Evolutionary conservation across 2,329 filamentous ascomycete genomes (phyloP), one percentile per base, ranked within the genome.

Genomic region (Calonectria pteridis): DNA sequence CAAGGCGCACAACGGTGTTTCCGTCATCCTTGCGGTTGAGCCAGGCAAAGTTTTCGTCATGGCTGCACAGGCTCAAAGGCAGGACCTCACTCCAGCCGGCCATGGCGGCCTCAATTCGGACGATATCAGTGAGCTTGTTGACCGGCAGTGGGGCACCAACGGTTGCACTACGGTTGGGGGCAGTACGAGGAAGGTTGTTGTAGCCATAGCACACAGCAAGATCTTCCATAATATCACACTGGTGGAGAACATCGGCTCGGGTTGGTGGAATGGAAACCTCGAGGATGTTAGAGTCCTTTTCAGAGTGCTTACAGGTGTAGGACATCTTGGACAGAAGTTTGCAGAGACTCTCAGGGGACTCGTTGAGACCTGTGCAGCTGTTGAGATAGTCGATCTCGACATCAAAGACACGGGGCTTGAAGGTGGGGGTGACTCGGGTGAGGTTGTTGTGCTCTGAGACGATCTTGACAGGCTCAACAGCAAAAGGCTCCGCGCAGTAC

Each of bases 161-260:
- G 7, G 95, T 97, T 69, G 93, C 94, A 29, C 94, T 94, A 82
- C 95, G 96, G 84, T 93, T 95, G 11, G 96, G 95, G 81, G 96
- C 95, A 63, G 93, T 92, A 67, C 95, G 93, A 1, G 96, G 96
- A 23, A 99, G 93, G 76, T 94, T 95, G 89, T 99, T 99, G 91
- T 98, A 99, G 77, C 97, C 97, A 84, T 98, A 98, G 67, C 95
- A 95, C 77, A 99, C 97, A 50, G 95, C 97, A 26, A 97, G 93
- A 83, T 99, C 97, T 87, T 99, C 97, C 96, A 99, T 99, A 78
- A 99, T 94, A 83, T 99, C 97, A 80, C 95, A 97, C 83, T 98
- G 94, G 85, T 99, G 97, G 37, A 99, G 92, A 51, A 99, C 93
- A 84, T 99, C 97, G 62, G 97, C 96, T 75, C 97, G 92, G 59